Evolutionary conservation across 192 early-diverging fungal genomes (phyloP).

Genomic region (Chytriomyces sp.): DNA sequence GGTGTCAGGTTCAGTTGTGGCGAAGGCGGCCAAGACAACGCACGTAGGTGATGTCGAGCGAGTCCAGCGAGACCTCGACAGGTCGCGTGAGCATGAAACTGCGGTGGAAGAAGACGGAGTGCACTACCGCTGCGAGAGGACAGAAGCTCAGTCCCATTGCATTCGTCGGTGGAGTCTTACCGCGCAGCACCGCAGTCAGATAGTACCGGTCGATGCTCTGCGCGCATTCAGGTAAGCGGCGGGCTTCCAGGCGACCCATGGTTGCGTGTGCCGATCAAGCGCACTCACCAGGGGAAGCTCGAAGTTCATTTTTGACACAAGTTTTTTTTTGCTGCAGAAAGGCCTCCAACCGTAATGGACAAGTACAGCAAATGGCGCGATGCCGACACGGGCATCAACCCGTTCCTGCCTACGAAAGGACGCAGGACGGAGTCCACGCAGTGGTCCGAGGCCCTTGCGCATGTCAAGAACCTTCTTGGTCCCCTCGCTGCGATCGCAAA

Average conservation of each 20-base stretch:
- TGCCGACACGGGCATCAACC: conserved; percentile 80
- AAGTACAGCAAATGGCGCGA: conserved; percentile 88
- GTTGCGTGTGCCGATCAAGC: too few relatives aligned
- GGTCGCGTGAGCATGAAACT: conserved; percentile 42
- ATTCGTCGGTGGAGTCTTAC: background rate
- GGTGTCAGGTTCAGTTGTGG: background rate
- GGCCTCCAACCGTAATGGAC: conserved; percentile 54
- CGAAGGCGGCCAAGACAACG: background rate
- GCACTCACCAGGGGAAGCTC: conserved; percentile 14
- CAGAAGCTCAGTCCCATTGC: background rate
- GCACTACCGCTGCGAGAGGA: conserved; percentile 37
- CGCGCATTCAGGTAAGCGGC: too few relatives aligned
- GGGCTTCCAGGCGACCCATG: too few relatives aligned
- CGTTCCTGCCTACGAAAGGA: conserved; percentile 74
- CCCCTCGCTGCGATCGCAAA: conserved; percentile 8
- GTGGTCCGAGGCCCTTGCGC: background rate
- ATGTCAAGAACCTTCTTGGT: background rate
- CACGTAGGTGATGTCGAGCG: conserved; percentile 43
- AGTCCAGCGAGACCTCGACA: conserved; percentile 39
- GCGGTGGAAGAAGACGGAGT: conserved; percentile 49
- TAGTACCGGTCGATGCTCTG: conserved; percentile 45
- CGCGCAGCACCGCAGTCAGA: conserved; percentile 33
- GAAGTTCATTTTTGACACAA: background rate
- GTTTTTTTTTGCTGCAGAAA: background rate
- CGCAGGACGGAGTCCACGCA: background rate